These are phyloP conservation scores for Mrakia gelida DNA, from an alignment of 768 basidiomycete genomes.

Conservation along the genomic window DNA sequence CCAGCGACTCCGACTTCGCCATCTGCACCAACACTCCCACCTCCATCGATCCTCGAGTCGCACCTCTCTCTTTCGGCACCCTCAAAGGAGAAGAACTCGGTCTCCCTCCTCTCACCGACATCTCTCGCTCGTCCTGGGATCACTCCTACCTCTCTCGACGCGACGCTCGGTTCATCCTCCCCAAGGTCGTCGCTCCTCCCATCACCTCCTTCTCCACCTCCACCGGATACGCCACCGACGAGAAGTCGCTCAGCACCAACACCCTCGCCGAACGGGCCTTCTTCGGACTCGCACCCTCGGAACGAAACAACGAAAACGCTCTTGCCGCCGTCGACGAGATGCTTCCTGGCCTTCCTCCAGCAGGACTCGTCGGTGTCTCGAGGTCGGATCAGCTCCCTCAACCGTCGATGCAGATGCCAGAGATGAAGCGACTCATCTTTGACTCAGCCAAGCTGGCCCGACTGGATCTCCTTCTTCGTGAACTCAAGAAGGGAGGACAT, in stretches of 20 bases:
- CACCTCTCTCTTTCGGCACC: constrained; percentile 41
- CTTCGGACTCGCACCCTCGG: constrained; percentile 72
- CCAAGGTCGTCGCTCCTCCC: constrained; percentile 78
- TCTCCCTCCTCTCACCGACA: constrained; percentile 58
- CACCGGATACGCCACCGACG: constrained; percentile 71
- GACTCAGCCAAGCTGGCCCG: constrained; percentile 95
- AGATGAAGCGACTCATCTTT: constrained; percentile 87
- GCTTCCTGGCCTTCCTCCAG: constrained; percentile 59
- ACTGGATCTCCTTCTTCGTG: constrained; percentile 80
- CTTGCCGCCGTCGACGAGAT: constrained; percentile 51
- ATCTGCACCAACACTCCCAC: constrained; percentile 41
- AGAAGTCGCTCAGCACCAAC: constrained; percentile 58
- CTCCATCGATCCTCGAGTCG: constrained; percentile 43
- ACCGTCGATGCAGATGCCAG: constrained; percentile 85
- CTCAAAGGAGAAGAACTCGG: constrained; percentile 35
- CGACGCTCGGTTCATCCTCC: constrained; percentile 76
- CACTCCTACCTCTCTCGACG: constrained; percentile 76
- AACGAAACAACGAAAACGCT: constrained; percentile 58
- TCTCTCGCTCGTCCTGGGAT: constrained; percentile 61
- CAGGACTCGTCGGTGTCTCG: constrained; percentile 65
- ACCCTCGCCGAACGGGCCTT: constrained; percentile 70
- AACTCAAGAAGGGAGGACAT: constrained; percentile 88
- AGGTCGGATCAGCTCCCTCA: constrained; percentile 68
- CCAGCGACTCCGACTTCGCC: constrained; percentile 57
- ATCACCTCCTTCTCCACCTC: constrained; percentile 68